These are phyloP conservation scores for Tolypocladium inflatum DNA, from an alignment of 2,329 filamentous ascomycete genomes.

Conservation along the genomic window DNA sequence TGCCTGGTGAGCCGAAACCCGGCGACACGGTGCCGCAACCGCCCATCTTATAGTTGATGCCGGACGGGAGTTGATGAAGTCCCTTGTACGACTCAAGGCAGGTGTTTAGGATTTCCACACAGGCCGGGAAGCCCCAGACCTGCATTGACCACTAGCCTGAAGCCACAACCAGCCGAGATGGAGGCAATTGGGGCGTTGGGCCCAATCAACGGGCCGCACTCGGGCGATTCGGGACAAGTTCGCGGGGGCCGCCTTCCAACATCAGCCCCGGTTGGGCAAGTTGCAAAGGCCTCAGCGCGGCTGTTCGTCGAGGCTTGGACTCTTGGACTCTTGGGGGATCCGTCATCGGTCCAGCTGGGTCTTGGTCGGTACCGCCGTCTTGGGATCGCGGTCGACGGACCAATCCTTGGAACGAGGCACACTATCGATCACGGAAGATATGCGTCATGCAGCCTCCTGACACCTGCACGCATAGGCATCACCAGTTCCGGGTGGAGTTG, in stretches of 20 bases:
- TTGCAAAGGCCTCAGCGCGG: not conserved
- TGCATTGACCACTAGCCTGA: not conserved
- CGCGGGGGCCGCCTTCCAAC: not conserved
- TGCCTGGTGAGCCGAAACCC: not conserved
- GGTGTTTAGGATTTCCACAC: not conserved
- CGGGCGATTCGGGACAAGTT: not conserved
- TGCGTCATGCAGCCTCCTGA: not conserved
- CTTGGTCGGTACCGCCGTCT: not conserved
- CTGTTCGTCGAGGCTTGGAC: not conserved
- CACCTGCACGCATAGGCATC: not conserved
- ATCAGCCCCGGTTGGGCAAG: too few species aligned
- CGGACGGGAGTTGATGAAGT: not conserved
- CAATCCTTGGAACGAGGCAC: too few species aligned
- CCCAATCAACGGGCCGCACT: not conserved
- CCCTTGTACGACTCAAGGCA: not conserved
- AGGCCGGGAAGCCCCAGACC: not conserved
- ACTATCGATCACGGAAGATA: not conserved
- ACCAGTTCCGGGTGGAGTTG: not conserved
- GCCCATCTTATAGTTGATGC: not conserved
- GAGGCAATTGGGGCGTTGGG: not conserved
- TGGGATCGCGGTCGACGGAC: not conserved
- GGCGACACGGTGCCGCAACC: not conserved
- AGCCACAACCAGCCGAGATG: not conserved
- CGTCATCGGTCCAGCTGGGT: not conserved
- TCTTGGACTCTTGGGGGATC: too few species aligned